phyloP scores from a whole-genome alignment of 176 grass and related monocot genomes.

The Poa pratensis region DNA sequence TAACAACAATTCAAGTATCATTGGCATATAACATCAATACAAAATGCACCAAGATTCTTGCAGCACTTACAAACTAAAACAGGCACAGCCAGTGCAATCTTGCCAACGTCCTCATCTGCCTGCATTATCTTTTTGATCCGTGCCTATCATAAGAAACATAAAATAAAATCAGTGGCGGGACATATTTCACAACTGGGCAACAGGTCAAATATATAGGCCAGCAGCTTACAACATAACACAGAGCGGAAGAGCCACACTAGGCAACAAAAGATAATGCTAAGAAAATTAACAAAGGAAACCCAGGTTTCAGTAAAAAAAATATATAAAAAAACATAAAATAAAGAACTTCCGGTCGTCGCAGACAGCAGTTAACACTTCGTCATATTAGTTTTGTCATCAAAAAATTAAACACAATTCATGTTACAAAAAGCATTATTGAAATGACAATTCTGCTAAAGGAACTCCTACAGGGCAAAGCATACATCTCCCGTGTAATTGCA shows the following conservation, averaged over 20 bases:
- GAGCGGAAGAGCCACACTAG: conserved; percentile 19
- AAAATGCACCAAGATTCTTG: conserved; percentile 16
- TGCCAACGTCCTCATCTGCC: conserved; percentile 98
- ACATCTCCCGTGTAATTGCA: background rate
- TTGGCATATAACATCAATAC: no score
- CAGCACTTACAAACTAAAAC: conserved; percentile 94
- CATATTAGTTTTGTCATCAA: background rate
- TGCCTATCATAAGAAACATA: conserved; percentile 59
- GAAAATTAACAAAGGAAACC: conserved; percentile 1
- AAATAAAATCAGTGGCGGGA: conserved; percentile 9
- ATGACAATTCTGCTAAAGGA: background rate
- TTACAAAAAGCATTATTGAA: background rate
- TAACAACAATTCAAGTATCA: background rate
- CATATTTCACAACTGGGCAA: background rate
- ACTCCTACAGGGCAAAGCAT: background rate
- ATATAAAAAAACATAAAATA: background rate
- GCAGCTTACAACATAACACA: background rate
- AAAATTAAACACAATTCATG: background rate
- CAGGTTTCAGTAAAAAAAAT: background rate
- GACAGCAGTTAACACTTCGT: background rate
- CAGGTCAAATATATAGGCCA: conserved; percentile 32
- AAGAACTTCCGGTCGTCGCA: background rate
- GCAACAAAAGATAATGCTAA: conserved; percentile 10
- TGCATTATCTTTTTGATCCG: conserved; percentile 99
- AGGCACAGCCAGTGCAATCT: conserved; percentile 95